These are phyloP conservation scores for Camelina sativa DNA, from an alignment of 345 rosid species.

Conservation along the genomic window DNA sequence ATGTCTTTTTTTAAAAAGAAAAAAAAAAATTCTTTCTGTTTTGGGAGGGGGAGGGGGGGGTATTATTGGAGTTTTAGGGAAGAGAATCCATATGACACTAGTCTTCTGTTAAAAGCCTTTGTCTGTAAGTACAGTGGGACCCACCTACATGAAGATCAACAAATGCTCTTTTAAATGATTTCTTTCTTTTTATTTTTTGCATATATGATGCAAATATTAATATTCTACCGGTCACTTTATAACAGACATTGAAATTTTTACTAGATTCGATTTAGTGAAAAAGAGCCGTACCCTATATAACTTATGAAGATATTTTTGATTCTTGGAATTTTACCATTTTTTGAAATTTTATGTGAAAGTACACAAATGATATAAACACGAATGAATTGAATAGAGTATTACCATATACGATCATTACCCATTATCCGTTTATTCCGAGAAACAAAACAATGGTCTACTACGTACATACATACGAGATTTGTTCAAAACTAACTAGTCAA, in stretches of 20 bases:
- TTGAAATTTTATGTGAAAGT: no score
- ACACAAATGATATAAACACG: not conserved
- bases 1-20: no score
- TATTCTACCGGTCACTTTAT: not conserved
- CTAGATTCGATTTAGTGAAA: not conserved
- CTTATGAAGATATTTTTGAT: no score
- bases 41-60: constrained; percentile 34
- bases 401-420: not conserved
- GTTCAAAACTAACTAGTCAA: not conserved
- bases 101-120: constrained; percentile 37
- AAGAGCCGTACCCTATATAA: no score
- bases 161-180: constrained; percentile 19
- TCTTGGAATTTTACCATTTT: not conserved
- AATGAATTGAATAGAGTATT: not conserved
- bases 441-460: not conserved
- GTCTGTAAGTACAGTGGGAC: constrained; percentile 47
- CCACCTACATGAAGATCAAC: constrained; percentile 35
- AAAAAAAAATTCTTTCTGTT: not conserved
- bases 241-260: not conserved
- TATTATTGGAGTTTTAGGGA: not conserved
- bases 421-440: not conserved
- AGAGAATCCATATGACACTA: constrained; percentile 43
- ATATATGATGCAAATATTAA: not conserved
- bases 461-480: not conserved
- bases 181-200: no score